These are phyloP conservation scores for Obelidium mucronatum DNA, from an alignment of 192 early-diverging fungal genomes.

Conservation along the genomic window DNA sequence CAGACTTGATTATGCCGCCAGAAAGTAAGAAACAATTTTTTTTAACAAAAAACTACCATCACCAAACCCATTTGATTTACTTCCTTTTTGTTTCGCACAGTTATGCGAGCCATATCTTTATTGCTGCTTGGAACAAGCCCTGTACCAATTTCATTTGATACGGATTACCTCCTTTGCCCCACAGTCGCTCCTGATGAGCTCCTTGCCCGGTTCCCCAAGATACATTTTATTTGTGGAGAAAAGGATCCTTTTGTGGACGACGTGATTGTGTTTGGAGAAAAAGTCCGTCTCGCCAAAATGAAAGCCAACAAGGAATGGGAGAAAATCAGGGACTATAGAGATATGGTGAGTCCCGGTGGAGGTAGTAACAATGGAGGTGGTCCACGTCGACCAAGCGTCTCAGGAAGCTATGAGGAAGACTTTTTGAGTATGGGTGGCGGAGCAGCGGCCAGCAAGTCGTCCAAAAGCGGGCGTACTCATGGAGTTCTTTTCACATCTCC, in stretches of 20 bases:
- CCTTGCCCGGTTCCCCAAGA: slow-evolving; percentile 88
- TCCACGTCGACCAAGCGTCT: neutral
- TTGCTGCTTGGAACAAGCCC: slow-evolving; percentile 89
- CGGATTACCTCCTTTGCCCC: slow-evolving; percentile 87
- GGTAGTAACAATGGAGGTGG: neutral
- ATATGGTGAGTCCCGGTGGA: slow-evolving; percentile 12
- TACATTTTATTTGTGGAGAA: slow-evolving; percentile 91
- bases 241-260: slow-evolving; percentile 98
- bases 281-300: slow-evolving; percentile 83
- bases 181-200: slow-evolving; percentile 84
- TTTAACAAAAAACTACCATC: slow-evolving; percentile 24
- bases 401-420: slow-evolving; percentile 2
- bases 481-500: no score
- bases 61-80: no score
- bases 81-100: slow-evolving; percentile 20
- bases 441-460: neutral
- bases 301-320: slow-evolving; percentile 57
- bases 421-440: slow-evolving; percentile 17
- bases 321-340: slow-evolving; percentile 38
- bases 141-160: slow-evolving; percentile 71
- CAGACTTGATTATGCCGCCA: slow-evolving; percentile 84
- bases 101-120: slow-evolving; percentile 74
- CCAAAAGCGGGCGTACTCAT: no score
- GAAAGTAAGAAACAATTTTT: slow-evolving; percentile 54
- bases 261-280: slow-evolving; percentile 88